phyloP scores from a whole-genome alignment of 192 early-diverging fungal species.

The Umbelopsis isabellina region DNA sequence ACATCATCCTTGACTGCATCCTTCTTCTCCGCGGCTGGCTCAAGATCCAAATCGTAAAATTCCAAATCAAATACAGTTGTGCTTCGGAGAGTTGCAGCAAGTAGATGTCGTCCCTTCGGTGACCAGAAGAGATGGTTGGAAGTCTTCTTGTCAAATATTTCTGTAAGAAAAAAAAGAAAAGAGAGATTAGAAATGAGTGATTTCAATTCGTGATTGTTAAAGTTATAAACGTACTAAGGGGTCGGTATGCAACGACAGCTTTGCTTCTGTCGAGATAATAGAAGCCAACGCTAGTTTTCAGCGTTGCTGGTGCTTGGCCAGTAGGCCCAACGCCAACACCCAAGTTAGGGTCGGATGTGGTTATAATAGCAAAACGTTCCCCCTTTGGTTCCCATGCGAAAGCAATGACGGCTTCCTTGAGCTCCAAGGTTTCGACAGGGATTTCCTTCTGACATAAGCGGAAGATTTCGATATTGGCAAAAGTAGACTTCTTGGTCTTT shows the following conservation, averaged over 20 bases:
- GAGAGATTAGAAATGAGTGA: background rate
- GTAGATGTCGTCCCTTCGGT: conserved; percentile 91
- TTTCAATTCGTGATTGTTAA: background rate
- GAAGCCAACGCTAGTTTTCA: conserved; percentile 75
- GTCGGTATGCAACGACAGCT: conserved; percentile 73
- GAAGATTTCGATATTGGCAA: conserved; percentile 96
- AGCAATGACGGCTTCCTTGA: conserved; percentile 80
- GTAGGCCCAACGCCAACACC: conserved; percentile 55
- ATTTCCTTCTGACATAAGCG: conserved; percentile 87
- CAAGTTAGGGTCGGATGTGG: conserved; percentile 68
- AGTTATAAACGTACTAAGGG: conserved; percentile 57
- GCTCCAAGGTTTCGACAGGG: conserved; percentile 96
- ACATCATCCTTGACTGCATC: conserved; percentile 58
- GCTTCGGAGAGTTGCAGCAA: conserved; percentile 84
- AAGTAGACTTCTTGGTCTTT: conserved; percentile 89
- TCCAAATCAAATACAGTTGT: conserved; percentile 80
- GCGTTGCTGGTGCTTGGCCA: conserved; percentile 51
- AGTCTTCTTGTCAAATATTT: conserved; percentile 80
- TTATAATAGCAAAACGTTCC: conserved; percentile 89
- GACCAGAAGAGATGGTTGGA: conserved; percentile 91
- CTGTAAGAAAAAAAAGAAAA: conserved; percentile 2
- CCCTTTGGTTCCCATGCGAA: conserved; percentile 97
- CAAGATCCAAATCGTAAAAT: conserved; percentile 92
- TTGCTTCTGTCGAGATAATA: conserved; percentile 81
- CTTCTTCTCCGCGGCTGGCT: conserved; percentile 52